phyloP scores from a whole-genome alignment of 805 yeast species.

The Hanseniaspora jakobsenii region DNA sequence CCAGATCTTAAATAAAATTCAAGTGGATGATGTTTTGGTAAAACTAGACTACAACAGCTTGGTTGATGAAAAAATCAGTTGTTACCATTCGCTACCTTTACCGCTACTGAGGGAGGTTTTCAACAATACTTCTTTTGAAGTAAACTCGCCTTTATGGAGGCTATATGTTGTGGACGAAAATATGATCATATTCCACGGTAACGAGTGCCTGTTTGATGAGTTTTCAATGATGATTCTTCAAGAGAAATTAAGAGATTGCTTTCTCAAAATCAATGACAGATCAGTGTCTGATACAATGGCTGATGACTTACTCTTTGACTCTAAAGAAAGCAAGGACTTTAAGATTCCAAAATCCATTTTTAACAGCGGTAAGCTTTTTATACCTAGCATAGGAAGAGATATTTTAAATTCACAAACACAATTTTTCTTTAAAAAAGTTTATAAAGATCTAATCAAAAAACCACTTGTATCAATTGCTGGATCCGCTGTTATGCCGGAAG shows the following conservation, averaged over 20 bases:
- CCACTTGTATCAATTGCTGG: conserved; percentile 21
- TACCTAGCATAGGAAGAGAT: conserved; percentile 23
- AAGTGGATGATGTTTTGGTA: conserved; percentile 21
- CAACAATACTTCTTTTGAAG: conserved; percentile 20
- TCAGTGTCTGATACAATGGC: not conserved
- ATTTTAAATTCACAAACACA: conserved; percentile 23
- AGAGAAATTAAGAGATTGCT: conserved; percentile 19
- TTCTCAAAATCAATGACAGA: conserved; percentile 15
- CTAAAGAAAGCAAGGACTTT: not conserved
- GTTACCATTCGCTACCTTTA: conserved; percentile 25
- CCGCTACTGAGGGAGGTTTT: conserved; percentile 24
- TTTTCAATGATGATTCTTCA: conserved; percentile 26
- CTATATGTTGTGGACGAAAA: conserved; percentile 23
- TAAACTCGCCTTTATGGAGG: conserved; percentile 24
- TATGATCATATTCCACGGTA: conserved; percentile 25
- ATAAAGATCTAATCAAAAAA: conserved; percentile 21
- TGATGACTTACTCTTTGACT: conserved; percentile 11
- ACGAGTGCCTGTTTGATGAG: conserved; percentile 25
- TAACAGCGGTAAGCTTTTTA: conserved; percentile 21
- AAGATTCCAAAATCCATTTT: conserved; percentile 23
- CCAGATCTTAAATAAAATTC: conserved; percentile 19
- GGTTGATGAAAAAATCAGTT: conserved; percentile 23
- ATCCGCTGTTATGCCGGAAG: not conserved
- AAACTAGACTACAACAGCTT: conserved; percentile 21
- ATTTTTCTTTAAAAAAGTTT: conserved; percentile 23